These are phyloP conservation scores for Acephala macrosclerotiorum DNA, from an alignment of 2,329 filamentous ascomycete genomes.

Conservation along the genomic window DNA sequence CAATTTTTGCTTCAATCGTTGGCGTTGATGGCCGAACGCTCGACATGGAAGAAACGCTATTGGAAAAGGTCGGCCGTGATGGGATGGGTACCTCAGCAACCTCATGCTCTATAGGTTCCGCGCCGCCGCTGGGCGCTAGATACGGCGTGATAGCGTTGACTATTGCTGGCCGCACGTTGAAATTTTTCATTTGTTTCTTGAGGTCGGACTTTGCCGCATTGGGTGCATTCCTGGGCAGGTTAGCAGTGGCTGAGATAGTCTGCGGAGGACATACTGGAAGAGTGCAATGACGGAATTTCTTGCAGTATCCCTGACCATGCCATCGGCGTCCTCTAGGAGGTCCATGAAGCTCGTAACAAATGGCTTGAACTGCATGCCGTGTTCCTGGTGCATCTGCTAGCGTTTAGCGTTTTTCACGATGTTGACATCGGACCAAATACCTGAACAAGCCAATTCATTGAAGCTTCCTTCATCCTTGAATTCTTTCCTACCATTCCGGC, in stretches of 20 bases:
- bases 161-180: constrained; percentile 87
- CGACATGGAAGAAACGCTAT: constrained; percentile 57
- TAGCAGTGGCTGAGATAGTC: constrained; percentile 13
- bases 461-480: constrained; percentile 81
- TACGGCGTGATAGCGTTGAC: constrained; percentile 81
- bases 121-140: constrained; percentile 61
- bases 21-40: constrained; percentile 62
- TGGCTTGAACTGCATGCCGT: constrained; percentile 79
- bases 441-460: constrained; percentile 85
- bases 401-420: neutral
- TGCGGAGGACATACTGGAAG: constrained; percentile 68
- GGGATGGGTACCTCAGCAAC: constrained; percentile 48
- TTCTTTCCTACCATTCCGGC: constrained; percentile 82
- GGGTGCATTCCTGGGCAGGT: constrained; percentile 69
- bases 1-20: constrained; percentile 67
- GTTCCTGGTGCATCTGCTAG: constrained; percentile 77
- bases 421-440: constrained; percentile 49
- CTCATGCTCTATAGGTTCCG: constrained; percentile 38
- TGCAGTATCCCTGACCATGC: constrained; percentile 83
- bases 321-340: constrained; percentile 88
- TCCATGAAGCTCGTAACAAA: constrained; percentile 87
- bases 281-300: constrained; percentile 86
- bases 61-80: constrained; percentile 54
- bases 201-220: constrained; percentile 87
- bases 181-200: constrained; percentile 83